Percentiles rank a stretch among this genome's conserved stretches.
Evolutionary conservation across 2,329 filamentous ascomycete species (phyloP).

Genomic region (Magnaporthiopsis rhizophila): DNA sequence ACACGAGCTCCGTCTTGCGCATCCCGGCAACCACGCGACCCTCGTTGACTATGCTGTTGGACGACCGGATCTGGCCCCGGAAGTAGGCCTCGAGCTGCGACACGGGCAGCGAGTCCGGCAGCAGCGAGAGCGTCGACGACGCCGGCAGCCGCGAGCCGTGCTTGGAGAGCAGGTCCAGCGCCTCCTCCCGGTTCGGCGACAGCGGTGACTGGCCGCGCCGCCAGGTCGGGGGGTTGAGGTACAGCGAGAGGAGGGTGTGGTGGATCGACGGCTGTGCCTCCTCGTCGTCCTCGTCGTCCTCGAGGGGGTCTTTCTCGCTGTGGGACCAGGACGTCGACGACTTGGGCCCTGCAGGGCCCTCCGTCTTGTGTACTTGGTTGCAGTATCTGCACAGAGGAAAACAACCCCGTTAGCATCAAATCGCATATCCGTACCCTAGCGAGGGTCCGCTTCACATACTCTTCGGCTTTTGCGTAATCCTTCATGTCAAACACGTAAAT

Average conservation of each 20-base stretch:
- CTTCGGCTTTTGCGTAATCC: slow-evolving; percentile 84
- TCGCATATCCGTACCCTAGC: not conserved
- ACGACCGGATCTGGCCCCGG: slow-evolving; percentile 77
- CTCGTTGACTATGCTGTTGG: slow-evolving; percentile 75
- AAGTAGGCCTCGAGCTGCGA: slow-evolving; percentile 83
- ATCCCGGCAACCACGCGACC: slow-evolving; percentile 69
- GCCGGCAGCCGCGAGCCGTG: slow-evolving; percentile 90
- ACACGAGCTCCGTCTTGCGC: slow-evolving; percentile 70
- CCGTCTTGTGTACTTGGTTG: slow-evolving; percentile 65
- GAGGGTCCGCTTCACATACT: slow-evolving; percentile 47
- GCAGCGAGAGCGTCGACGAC: slow-evolving; percentile 73
- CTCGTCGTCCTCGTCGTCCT: slow-evolving; percentile 42
- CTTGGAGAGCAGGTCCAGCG: slow-evolving; percentile 78
- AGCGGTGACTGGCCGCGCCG: slow-evolving; percentile 37
- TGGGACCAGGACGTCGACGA: slow-evolving; percentile 22
- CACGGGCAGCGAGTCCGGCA: slow-evolving; percentile 73
- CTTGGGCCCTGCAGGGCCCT: slow-evolving; percentile 23
- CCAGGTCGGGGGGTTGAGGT: slow-evolving; percentile 56
- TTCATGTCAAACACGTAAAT: slow-evolving; percentile 95
- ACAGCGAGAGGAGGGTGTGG: slow-evolving; percentile 81
- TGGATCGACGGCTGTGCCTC: slow-evolving; percentile 68
- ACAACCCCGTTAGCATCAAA: too few species aligned
- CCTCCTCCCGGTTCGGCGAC: slow-evolving; percentile 65
- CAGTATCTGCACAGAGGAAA: slow-evolving; percentile 56
- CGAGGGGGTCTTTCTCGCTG: slow-evolving; percentile 30